phyloP scores from a whole-genome alignment of 2,329 filamentous ascomycete genomes.

The Penicillium sp. region DNA sequence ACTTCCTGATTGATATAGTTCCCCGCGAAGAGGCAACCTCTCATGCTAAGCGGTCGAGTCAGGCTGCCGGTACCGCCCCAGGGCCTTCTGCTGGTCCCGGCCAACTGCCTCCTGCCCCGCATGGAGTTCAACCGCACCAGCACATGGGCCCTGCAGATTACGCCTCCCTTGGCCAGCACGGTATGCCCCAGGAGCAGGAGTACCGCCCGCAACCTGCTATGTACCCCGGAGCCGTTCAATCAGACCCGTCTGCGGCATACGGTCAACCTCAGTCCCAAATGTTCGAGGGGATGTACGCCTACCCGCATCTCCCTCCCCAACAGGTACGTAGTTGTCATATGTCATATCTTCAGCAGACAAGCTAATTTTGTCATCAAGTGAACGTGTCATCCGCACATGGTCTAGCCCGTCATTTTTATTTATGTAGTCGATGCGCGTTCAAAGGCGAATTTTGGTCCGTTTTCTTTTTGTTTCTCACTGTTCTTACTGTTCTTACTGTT shows the following conservation, averaged over 20 bases:
- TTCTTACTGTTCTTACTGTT: neutral
- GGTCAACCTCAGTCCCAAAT: conserved; percentile 73
- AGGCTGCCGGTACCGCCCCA: conserved; percentile 50
- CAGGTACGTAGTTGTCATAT: conserved; percentile 57
- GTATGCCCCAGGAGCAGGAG: conserved; percentile 67
- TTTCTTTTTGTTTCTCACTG: conserved; percentile 4
- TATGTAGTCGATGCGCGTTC: conserved; percentile 8
- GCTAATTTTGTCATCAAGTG: conserved; percentile 9
- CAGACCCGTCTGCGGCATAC: conserved; percentile 68
- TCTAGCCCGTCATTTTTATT: conserved; percentile 8
- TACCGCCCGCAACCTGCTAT: conserved; percentile 77
- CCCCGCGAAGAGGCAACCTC: conserved; percentile 88
- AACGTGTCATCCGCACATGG: neutral
- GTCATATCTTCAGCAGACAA: neutral
- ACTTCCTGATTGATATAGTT: conserved; percentile 98
- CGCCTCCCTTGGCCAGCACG: conserved; percentile 62
- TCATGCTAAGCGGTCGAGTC: conserved; percentile 72
- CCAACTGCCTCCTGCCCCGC: conserved; percentile 45
- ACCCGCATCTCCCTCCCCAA: conserved; percentile 75
- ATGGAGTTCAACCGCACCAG: conserved; percentile 54
- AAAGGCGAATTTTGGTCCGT: conserved; percentile 17
- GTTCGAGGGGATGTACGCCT: conserved; percentile 84
- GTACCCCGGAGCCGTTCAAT: conserved; percentile 76
- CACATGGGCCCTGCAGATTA: conserved; percentile 56
- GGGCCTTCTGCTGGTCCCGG: conserved; percentile 40